Evolutionary conservation across 2,329 filamentous ascomycete species (phyloP), one percentile per base, ranked within the genome.

Genomic region (Aureobasidium sp.): DNA sequence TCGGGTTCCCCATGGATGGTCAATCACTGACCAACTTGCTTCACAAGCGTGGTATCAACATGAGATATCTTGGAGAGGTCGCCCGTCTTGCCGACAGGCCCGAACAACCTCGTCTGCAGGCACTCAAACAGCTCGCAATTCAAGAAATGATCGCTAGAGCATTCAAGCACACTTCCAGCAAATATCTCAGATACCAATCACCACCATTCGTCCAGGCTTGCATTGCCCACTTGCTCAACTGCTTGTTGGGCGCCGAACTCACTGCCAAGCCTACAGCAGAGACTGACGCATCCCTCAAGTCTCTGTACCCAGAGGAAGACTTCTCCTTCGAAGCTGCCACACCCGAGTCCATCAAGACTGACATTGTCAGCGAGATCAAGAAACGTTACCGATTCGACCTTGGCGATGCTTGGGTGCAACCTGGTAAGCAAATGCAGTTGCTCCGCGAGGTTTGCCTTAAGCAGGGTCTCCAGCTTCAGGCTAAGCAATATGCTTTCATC

Each of bases 1-100:
- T 96, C 67, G 94, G 93, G 70, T 97, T 97, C 79, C 94, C 94
- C 13, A 97, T 97, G 91, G 95, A 99, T 70, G 94, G 94, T n/a
- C 85, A 89, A 70, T 97, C 93, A 23, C 81, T 99, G 63, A 90
- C 88, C 69, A 86, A 87, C 67, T 84, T 97, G 57, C 82, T 99
- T 71, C 94, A 99, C 80, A 96, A 96, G 81, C 90, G 93, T 46
- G 94, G 94, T 77, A 92, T 99, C 79, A 99, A 99, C 78, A 84
- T 97, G 65, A 86, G 95, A 70, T 99, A 99, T 74, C 82, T 97
- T n/a, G 94, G 94, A 67, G 88, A 87, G 75, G 77, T 99, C 65
- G 88, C 90, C 13, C 81, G 89, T 57, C 85, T 88, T 42, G 73
- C 73, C 6, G 70, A 71, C 68, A 83, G 84, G 67, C 78, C 82